Base-by-base conservation (phyloP, 1,284 basidiomycete species). In the Athelia sp. region DNA sequence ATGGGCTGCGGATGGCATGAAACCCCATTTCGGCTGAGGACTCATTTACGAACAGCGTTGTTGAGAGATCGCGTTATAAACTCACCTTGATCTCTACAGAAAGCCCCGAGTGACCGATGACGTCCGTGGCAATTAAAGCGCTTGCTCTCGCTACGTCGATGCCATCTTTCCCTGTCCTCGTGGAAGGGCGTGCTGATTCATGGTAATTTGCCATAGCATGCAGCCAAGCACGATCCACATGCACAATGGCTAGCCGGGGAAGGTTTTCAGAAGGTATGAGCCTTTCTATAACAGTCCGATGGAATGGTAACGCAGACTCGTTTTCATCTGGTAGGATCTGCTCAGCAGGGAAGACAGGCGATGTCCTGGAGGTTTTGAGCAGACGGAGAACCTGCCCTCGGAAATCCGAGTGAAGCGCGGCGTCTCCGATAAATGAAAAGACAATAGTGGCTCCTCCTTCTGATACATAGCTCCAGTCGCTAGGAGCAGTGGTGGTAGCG, bases 401-500 rank as follows among this genome's bases (percentile, higher is more conserved):
- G 60, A 88, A 87, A 1, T 62, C 53, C 2, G 73, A 63, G 50
- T 74, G 19, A 21, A n/a, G 36, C 6, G 10, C 10, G 8, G 43
- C 10, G 43, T 22, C 43, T 23, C 91, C 90, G 11, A 62, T 59
- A 62, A 93, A 95, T 8, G 86, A 82, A 66, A 93, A 91, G 19
- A 96, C 90, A 55, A 92, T 81, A 9, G 90, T 88, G 9, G 90
- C 87, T n/a, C 89, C 90, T 14, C 93, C 93, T 68, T 96, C 93
- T 1, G 90, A 84, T 24, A 93, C 70, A 62, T 96, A 97, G 52
- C 65, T 69, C 93, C 93, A 96, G 62, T 92, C 73, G 4, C 62
- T 56, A 0, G 84, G 76, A 17, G 61, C 62, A 9, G 77, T 84
- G 32, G n/a, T 40, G 36, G 36, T 21, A 4, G 26, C 26, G 13